Evolutionary conservation across 1,139 yeast species (phyloP).

Genomic region (Candida albicans): DNA sequence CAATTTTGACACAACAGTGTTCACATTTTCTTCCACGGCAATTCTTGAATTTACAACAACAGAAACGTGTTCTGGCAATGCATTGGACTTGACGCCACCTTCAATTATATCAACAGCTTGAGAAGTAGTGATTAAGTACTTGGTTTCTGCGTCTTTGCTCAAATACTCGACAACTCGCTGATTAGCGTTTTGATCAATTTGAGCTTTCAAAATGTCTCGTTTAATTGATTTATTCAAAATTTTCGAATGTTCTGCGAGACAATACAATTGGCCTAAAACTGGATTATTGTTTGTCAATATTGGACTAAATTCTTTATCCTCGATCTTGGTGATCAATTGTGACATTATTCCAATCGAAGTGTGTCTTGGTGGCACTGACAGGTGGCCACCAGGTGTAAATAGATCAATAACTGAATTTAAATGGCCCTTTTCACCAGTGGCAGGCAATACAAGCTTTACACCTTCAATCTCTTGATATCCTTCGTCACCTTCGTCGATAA

Average conservation of each 20-base stretch:
- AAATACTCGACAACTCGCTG: constrained; percentile 38
- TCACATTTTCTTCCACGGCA: constrained; percentile 43
- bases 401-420: constrained; percentile 38
- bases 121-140: constrained; percentile 56
- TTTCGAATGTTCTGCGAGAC: constrained; percentile 43
- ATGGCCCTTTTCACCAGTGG: constrained; percentile 51
- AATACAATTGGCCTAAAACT: constrained; percentile 39
- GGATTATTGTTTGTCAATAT: constrained; percentile 44
- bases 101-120: constrained; percentile 66
- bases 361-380: constrained; percentile 49
- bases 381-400: constrained; percentile 50
- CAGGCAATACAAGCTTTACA: constrained; percentile 53
- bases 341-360: constrained; percentile 49
- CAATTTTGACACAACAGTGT: constrained; percentile 39
- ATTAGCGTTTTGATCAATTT: constrained; percentile 42
- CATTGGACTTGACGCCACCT: constrained; percentile 75
- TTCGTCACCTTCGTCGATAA: constrained; percentile 48
- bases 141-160: constrained; percentile 19
- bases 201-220: constrained; percentile 42
- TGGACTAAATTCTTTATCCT: constrained; percentile 34
- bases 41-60: constrained; percentile 60
- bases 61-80: constrained; percentile 67
- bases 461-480: constrained; percentile 41
- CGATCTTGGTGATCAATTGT: constrained; percentile 38
- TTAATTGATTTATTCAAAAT: constrained; percentile 30